These are phyloP conservation scores for Dactylis glomerata DNA, from an alignment of 176 grass and related monocot species.

Conservation along the genomic window DNA sequence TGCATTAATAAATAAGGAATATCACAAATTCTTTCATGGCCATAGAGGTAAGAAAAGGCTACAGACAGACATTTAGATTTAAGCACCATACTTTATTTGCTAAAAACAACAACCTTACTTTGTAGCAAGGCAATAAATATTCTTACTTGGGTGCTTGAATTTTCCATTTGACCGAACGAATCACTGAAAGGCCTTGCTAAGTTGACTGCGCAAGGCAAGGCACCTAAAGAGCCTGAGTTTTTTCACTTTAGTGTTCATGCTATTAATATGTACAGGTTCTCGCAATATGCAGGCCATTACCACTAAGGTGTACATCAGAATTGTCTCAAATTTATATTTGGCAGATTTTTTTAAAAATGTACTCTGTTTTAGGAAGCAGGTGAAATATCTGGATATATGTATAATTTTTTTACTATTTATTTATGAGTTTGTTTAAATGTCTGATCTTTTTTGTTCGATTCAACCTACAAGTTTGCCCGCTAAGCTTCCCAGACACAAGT, in stretches of 20 bases:
- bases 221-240: background rate
- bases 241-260: background rate
- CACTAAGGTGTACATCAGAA: background rate
- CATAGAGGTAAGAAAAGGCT: background rate
- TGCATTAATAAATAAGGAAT: background rate
- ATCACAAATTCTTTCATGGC: background rate
- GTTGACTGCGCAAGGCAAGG: background rate
- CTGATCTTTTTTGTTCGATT: constrained; percentile 23
- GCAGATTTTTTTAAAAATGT: background rate
- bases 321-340: background rate
- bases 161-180: background rate
- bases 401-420: background rate
- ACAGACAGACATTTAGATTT: background rate
- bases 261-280: constrained; percentile 4
- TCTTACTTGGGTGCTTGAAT: background rate
- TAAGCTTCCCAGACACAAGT: constrained; percentile 83
- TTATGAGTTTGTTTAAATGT: background rate
- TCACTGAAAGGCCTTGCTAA: background rate
- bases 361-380: background rate
- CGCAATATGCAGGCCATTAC: background rate
- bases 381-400: background rate
- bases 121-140: background rate
- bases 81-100: background rate
- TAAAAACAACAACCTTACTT: background rate
- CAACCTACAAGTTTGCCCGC: constrained; percentile 63